Conservation (phyloP, 345 rosid species). For the Acer campestre region DNA sequence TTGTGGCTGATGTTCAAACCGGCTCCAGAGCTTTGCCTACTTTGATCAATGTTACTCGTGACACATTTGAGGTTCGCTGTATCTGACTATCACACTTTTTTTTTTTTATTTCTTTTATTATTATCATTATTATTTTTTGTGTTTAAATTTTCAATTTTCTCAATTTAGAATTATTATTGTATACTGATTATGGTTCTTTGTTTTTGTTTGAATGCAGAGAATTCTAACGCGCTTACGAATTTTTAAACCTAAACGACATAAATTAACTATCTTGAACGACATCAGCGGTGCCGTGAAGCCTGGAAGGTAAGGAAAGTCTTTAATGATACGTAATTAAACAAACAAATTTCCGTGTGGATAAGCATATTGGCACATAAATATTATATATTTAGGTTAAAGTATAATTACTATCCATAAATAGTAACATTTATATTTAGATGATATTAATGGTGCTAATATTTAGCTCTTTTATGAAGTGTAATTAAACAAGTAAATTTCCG, state of each 20-base stretch:
- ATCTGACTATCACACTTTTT: background rate
- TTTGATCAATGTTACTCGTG: slow-evolving; percentile 63
- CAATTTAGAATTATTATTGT: background rate
- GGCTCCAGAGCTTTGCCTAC: slow-evolving; percentile 90
- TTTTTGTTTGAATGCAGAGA: slow-evolving; percentile 37
- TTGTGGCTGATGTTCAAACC: slow-evolving; percentile 61
- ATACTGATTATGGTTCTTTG: background rate
- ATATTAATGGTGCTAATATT: background rate
- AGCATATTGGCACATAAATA: too few relatives aligned
- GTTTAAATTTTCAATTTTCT: background rate
- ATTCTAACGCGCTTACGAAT: slow-evolving; percentile 44
- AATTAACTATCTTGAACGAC: slow-evolving; percentile 59
- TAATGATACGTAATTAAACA: background rate
- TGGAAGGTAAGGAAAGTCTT: slow-evolving; percentile 53
- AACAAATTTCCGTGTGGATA: too few relatives aligned
- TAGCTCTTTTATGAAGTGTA: background rate
- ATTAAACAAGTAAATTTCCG: too few relatives aligned
- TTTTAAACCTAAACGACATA: slow-evolving; percentile 45
- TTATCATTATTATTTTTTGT: background rate
- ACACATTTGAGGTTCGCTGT: slow-evolving; percentile 57
- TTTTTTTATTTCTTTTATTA: background rate
- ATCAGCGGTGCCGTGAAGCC: slow-evolving; percentile 69
- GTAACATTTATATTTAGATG: too few relatives aligned
- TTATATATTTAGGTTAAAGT: too few relatives aligned
- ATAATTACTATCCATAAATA: too few relatives aligned